Evolutionary conservation across 1,284 basidiomycete genomes (phyloP), one percentile per base, ranked within the genome.

Genomic region (Neonothopanus nambi): DNA sequence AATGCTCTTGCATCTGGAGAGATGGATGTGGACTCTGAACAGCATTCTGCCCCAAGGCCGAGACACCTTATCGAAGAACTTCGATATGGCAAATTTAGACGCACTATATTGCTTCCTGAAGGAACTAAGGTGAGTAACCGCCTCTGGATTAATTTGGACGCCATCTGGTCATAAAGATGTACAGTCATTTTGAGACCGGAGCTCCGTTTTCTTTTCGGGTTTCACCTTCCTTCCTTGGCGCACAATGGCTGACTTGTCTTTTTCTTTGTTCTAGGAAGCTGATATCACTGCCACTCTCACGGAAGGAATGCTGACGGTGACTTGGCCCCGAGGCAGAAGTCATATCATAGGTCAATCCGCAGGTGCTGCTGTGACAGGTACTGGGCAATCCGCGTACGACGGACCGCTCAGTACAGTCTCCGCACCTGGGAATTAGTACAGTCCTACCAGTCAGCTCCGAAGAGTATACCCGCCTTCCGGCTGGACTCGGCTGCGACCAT

Each of bases 81-180:
- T 50, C 75, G 79, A 36, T 83, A 79, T 57, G 82, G 82, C 5
- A 65, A 66, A 48, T 83, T 82, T 58, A 70, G 70, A 20, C 74
- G 81, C 28, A 67, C 66, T 3, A 65, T 84, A 11, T 65, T 62
- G 33, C 62, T 84, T 6, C 79, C 81, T 15, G 46, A 59, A 2
- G 79, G 78, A 21, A 70, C 74, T n/a, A 72, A 78, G 65, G 82
- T 80, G 61, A 65, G 73, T 66, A 5, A 21, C 26, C 6, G 21
- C 23, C 8, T 46, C 37, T 43, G 50, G 30, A 33, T 2, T 13
- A 13, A 33, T 33, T 33, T n/a, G 30, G 30, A 33, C 9, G 13
- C 13, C 3, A 9, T 33, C 13, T 33, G 30, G 13, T 33, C 26
- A 5, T 11, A 2, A 9, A 13, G 13, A 9, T 9, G 30, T 11